A percentile compares a stretch with the other conserved stretches of the same genome.
These are phyloP conservation scores for Symbiotaphrina buchneri DNA, from an alignment of 495 filamentous ascomycete species.

Conservation along the genomic window DNA sequence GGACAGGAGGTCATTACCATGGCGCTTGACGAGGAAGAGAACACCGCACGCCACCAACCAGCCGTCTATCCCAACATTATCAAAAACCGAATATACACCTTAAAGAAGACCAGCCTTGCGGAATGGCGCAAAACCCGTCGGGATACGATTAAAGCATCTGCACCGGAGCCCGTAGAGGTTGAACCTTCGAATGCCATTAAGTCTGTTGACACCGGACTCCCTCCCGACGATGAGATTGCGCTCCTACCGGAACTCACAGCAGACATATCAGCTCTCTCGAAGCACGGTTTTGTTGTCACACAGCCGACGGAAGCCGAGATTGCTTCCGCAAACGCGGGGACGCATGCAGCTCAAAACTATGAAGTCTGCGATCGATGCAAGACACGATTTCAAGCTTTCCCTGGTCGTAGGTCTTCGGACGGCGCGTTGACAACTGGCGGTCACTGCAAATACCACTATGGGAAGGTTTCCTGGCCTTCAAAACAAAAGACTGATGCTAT, in stretches of 20 bases:
- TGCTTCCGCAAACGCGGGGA: slow-evolving; percentile 33
- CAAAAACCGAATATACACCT: slow-evolving; percentile 48
- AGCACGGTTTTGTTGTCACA: slow-evolving; percentile 52
- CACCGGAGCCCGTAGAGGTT: slow-evolving; percentile 5
- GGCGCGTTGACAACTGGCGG: slow-evolving; percentile 60
- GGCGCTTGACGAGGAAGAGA: slow-evolving; percentile 72
- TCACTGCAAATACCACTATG: slow-evolving; percentile 55
- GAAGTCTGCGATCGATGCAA: slow-evolving; percentile 78
- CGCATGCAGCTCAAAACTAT: slow-evolving; percentile 44
- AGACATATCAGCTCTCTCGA: slow-evolving; percentile 29
- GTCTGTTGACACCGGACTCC: slow-evolving; percentile 34
- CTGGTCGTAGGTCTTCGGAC: slow-evolving; percentile 58
- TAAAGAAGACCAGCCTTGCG: slow-evolving; percentile 44
- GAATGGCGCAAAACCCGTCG: slow-evolving; percentile 38
- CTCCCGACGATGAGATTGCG: slow-evolving; percentile 37
- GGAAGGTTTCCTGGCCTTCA: slow-evolving; percentile 26
- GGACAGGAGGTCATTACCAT: slow-evolving; percentile 50
- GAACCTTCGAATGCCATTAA: slow-evolving; percentile 2
- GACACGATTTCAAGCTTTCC: slow-evolving; percentile 78
- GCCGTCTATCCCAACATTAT: slow-evolving; percentile 62
- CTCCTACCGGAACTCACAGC: slow-evolving; percentile 36
- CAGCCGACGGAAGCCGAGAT: slow-evolving; percentile 37
- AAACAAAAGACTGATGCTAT: slow-evolving; percentile 21
- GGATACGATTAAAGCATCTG: slow-evolving; percentile 10
- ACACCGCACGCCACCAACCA: slow-evolving; percentile 37